A percentile compares a stretch with the other conserved stretches of the same genome.
Conservation (phyloP, 345 rosid species). For the Geranium rotundifolium region DNA sequence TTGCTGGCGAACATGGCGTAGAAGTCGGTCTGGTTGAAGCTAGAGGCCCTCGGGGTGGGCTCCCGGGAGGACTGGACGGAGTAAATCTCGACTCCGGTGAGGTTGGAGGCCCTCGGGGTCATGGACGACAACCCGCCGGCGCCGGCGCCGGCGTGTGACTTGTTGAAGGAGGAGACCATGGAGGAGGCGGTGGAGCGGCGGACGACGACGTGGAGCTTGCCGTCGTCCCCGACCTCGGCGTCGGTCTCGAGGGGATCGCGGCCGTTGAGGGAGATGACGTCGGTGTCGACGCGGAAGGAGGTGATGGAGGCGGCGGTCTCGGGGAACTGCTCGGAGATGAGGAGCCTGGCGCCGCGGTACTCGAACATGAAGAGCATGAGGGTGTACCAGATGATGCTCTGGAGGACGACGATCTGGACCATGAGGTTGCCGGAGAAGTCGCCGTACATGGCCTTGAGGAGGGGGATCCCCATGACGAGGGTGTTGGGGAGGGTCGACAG, state of each 20-base stretch:
- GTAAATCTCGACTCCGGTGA: conserved; percentile 69
- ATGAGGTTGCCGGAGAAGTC: neutral
- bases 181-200: conserved; percentile 48
- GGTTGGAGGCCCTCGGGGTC: conserved; percentile 73
- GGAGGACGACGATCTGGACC: conserved; percentile 15
- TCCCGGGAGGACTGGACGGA: conserved; percentile 69
- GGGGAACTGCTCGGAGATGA: conserved; percentile 73
- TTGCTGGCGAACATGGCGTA: conserved; percentile 82
- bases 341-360: conserved; percentile 27
- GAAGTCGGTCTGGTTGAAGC: conserved; percentile 75
- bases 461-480: conserved; percentile 13
- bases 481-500: conserved; percentile 14
- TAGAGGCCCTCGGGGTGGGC: conserved; percentile 82
- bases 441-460: conserved; percentile 13
- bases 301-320: conserved; percentile 72
- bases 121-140: conserved; percentile 35
- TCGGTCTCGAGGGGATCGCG: conserved; percentile 61
- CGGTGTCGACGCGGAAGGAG: conserved; percentile 67
- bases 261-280: conserved; percentile 69
- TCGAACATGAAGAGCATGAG: conserved; percentile 6
- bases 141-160: conserved; percentile 36
- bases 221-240: conserved; percentile 78
- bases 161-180: conserved; percentile 53
- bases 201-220: conserved; percentile 70
- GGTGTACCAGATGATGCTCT: conserved; percentile 9